Base-by-base conservation (phyloP, 306 rosid species). In the Leucaena leucocephala region DNA sequence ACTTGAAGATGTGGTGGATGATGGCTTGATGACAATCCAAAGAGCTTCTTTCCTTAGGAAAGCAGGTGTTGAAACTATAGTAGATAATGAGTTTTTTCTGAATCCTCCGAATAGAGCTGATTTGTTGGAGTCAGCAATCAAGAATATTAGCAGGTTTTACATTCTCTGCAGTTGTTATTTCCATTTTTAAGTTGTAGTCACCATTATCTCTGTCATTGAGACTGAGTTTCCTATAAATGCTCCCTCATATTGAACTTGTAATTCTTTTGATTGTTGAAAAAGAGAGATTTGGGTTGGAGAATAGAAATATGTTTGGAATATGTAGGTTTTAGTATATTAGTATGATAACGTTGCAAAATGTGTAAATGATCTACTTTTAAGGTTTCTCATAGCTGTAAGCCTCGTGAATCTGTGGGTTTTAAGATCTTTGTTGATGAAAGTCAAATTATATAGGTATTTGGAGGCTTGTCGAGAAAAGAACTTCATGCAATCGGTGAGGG, bases 1-100 rank as follows among this genome's bases (percentile, higher is more conserved):
- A 79, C 92, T 95, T 84, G 98, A 92, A 91, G 97, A 92, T 85
- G 98, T 95, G 74, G 89, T 95, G 49, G 98, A 91, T 85, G 96
- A 91, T 69, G 98, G 98, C 71, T 85, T 95, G 82, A 76, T 80
- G 93, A 89, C 90, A 46, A 91, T 95, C 85, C 98, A 95, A 82
- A 91, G 98, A 84, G 98, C 98, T 72, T 87, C 93, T 66, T 91
- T 95, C 87, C 90, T 92, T 75, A 87, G 89, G 85, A 95, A 91
- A 83, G 98, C 97, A 84, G 98, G 98, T 76, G 97, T 95, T 61
- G 98, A 92, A 87, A 95, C 97, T 59, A 80, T 90, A 19, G 87
- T 90, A 79, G 93, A 91, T 82, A 91, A 87, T 59, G 89, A 81
- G 75, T 88, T 84, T 82, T 88, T 95, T 81, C 81, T 81, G 71